A percentile compares a stretch with the other conserved stretches of the same genome.
Conservation (phyloP, 306 rosid species). For the Pyrus pyrifolia region DNA sequence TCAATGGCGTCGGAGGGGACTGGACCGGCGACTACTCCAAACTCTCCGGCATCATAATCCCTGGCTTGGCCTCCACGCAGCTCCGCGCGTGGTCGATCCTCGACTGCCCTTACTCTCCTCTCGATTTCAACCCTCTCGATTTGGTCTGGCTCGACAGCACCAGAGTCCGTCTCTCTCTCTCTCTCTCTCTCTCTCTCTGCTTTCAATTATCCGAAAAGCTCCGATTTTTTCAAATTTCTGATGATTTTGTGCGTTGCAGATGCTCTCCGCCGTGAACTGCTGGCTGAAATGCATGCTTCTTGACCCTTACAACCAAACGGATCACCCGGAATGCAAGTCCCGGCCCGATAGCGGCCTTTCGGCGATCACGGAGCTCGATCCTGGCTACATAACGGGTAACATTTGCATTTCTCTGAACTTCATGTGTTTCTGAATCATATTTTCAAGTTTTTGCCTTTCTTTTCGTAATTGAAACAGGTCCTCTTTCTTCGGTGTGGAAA, state of each 20-base stretch:
- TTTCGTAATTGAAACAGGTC: constrained; percentile 41
- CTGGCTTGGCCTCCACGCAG: constrained; percentile 97
- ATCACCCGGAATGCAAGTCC: constrained; percentile 88
- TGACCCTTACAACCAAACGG: constrained; percentile 91
- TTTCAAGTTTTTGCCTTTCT: background rate
- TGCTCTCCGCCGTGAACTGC: constrained; percentile 94
- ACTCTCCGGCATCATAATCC: constrained; percentile 90
- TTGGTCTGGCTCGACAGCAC: constrained; percentile 99
- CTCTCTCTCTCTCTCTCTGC: background rate
- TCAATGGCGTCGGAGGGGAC: constrained; percentile 12
- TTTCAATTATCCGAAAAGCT: constrained; percentile 19
- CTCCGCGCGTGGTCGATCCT: constrained; percentile 98
- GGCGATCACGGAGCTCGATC: constrained; percentile 95
- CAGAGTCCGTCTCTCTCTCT: constrained; percentile 36
- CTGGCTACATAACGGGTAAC: constrained; percentile 90
- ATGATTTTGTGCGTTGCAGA: constrained; percentile 36
- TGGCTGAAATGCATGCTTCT: constrained; percentile 94
- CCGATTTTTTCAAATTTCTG: background rate
- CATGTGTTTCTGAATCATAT: background rate
- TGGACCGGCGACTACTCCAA: constrained; percentile 68
- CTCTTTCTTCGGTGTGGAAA: constrained; percentile 96
- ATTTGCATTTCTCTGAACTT: background rate
- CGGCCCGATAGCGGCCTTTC: constrained; percentile 99
- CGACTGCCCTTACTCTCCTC: constrained; percentile 93
- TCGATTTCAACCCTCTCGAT: constrained; percentile 98